These are phyloP conservation scores for Starmera stellimalicola DNA, from an alignment of 1,139 yeast genomes.

Conservation along the genomic window DNA sequence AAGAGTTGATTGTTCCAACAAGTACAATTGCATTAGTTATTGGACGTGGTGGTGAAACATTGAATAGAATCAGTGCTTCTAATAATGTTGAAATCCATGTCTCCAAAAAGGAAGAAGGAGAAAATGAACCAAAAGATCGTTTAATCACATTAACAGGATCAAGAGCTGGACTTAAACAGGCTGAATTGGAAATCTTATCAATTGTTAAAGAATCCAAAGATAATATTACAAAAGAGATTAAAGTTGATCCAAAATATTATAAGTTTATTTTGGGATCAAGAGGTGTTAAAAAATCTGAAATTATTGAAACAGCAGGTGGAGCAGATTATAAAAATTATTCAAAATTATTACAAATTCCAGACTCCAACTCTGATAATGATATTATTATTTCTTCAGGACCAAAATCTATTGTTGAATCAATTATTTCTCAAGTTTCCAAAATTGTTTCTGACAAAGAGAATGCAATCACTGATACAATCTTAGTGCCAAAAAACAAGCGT, in stretches of 20 bases:
- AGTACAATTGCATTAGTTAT: slow-evolving; percentile 75
- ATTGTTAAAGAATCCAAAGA: slow-evolving; percentile 65
- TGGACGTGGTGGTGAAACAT: slow-evolving; percentile 81
- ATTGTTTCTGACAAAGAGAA: slow-evolving; percentile 62
- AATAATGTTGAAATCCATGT: slow-evolving; percentile 70
- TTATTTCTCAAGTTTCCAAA: slow-evolving; percentile 53
- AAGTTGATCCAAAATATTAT: slow-evolving; percentile 73
- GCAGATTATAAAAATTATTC: slow-evolving; percentile 31
- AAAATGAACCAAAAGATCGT: slow-evolving; percentile 33
- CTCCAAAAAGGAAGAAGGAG: slow-evolving; percentile 28
- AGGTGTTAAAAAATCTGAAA: slow-evolving; percentile 68
- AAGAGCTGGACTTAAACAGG: slow-evolving; percentile 68
- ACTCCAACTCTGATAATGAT: slow-evolving; percentile 54
- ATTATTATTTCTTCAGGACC: slow-evolving; percentile 69
- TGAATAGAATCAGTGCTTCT: slow-evolving; percentile 75
- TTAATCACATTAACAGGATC: slow-evolving; percentile 75
- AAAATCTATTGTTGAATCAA: slow-evolving; percentile 59
- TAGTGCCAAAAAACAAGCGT: slow-evolving; percentile 67
- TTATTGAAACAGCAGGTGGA: slow-evolving; percentile 77
- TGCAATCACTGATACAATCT: slow-evolving; percentile 44
- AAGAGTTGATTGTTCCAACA: slow-evolving; percentile 54
- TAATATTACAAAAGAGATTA: slow-evolving; percentile 48
- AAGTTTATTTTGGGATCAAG: slow-evolving; percentile 74
- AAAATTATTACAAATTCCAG: slow-evolving; percentile 67
- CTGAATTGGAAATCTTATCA: slow-evolving; percentile 50